Evolutionary conservation across 345 rosid genomes (phyloP).

Genomic region (Eucalyptus tenuipes): DNA sequence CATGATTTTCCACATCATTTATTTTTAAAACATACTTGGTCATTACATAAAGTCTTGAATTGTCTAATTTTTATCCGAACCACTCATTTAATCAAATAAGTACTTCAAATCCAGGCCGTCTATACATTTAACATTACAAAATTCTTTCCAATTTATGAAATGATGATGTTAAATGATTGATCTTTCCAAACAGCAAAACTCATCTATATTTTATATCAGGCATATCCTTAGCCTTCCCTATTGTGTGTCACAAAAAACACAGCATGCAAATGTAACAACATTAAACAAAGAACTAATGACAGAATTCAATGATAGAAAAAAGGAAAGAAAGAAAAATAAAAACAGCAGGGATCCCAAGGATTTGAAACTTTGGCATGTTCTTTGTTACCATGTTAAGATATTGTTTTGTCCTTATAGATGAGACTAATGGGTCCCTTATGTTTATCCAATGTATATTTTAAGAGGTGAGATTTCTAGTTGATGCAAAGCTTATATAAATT

Average conservation of each 20-base stretch:
- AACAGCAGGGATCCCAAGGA: not conserved
- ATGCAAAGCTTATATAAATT: not conserved
- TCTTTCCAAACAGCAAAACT: not conserved
- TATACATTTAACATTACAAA: not conserved
- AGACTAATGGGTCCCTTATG: not conserved
- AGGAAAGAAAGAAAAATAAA: not conserved
- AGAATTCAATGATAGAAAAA: not conserved
- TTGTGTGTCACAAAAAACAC: not conserved
- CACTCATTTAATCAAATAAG: not conserved
- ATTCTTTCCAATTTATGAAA: not conserved
- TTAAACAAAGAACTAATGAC: not conserved
- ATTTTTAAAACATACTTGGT: not conserved
- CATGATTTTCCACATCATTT: not conserved
- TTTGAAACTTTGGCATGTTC: not conserved
- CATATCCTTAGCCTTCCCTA: not conserved
- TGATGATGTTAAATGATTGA: not conserved
- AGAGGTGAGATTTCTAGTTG: not conserved
- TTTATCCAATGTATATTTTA: not conserved
- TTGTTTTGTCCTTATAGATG: not conserved
- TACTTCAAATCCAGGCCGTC: not conserved
- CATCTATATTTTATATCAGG: not conserved
- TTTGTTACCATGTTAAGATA: not conserved
- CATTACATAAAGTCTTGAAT: not conserved
- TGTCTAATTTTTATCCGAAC: not conserved
- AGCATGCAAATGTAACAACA: not conserved